A percentile compares a stretch with the other conserved stretches of the same genome.
Evolutionary conservation across 129 eudicot species (phyloP).

Genomic region (Rutidosis leptorrhynchoides): DNA sequence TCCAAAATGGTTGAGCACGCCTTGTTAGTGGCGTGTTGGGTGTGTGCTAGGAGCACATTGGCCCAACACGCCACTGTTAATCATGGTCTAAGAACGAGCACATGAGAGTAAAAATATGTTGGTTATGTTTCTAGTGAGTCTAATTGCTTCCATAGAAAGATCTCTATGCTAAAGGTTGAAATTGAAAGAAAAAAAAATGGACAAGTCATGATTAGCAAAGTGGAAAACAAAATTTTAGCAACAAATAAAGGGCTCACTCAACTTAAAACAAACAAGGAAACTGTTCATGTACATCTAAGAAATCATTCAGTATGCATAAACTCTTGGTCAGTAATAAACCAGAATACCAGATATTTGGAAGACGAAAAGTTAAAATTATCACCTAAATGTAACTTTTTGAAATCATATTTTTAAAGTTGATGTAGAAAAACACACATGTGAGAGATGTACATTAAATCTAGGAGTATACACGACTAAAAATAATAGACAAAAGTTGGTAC

Average conservation of each 20-base stretch:
- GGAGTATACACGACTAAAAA: no score
- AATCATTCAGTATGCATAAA: background rate
- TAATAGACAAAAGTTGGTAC: background rate
- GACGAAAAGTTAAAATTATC: background rate
- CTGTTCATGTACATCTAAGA: background rate
- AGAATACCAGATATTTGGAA: background rate
- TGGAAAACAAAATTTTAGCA: background rate
- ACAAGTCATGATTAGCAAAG: background rate
- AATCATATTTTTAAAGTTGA: background rate
- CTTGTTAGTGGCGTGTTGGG: no score
- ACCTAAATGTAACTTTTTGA: background rate
- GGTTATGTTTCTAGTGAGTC: background rate
- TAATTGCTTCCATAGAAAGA: background rate
- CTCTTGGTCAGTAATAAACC: background rate
- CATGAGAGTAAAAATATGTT: background rate
- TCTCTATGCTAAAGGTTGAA: background rate
- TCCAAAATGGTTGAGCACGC: no score
- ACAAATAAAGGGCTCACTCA: background rate
- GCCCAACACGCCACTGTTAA: no score
- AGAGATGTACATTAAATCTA: background rate
- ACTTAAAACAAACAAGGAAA: background rate
- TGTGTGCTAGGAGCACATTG: no score
- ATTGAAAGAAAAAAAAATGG: background rate
- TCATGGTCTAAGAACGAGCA: background rate
- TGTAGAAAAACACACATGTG: background rate